Base-by-base conservation (phyloP, 1,284 basidiomycete genomes). In the Cerioporus squamosus region DNA sequence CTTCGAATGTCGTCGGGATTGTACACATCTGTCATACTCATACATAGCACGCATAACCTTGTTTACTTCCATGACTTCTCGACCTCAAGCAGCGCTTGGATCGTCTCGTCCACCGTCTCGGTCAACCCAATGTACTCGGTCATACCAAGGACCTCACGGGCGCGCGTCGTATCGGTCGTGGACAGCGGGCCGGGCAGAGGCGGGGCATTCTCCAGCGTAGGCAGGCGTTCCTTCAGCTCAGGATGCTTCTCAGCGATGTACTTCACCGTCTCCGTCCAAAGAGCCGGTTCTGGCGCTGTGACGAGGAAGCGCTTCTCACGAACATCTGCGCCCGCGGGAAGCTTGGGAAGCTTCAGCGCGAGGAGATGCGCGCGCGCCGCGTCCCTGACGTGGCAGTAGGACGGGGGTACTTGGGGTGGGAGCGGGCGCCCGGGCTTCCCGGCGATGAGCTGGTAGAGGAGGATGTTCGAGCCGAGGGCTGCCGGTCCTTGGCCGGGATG, bases 301-400 rank as follows among this genome's bases (percentile, higher is more conserved):
- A 72, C 38, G 17, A 69, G 44, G 56, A 71, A 61, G n/a, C 72
- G 69, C 59, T 70, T 68, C 38, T 52, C 62, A 18, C 51, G 58
- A 15, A 61, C 56, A 29, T 53, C 55, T 8, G 63, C 47, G 17
- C 24, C 31, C 0, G 22, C n/a, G 1, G 43, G 31, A 14, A 54
- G 22, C 40, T 61, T 61, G 18, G 64, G 64, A 7, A 68, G 44
- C 18, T 33, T 24, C 18, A 72, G 61, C 18, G 67, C 64, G 17
- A 52, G 47, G 23, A 72, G 58, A 44, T 64, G 62, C 2, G 61
- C 66, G 2, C 54, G 58, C 15, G 72, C 72, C 36, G 63, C 67
- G 57, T 72, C 72, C 26, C 66, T 62, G n/a, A 72, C 68, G 54
- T 72, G 66, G 47, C 51, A 54, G 38, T 44, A 61, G 45, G 18